Base-by-base conservation (phyloP, 768 basidiomycete species). In the Kwoniella dejecticola region DNA sequence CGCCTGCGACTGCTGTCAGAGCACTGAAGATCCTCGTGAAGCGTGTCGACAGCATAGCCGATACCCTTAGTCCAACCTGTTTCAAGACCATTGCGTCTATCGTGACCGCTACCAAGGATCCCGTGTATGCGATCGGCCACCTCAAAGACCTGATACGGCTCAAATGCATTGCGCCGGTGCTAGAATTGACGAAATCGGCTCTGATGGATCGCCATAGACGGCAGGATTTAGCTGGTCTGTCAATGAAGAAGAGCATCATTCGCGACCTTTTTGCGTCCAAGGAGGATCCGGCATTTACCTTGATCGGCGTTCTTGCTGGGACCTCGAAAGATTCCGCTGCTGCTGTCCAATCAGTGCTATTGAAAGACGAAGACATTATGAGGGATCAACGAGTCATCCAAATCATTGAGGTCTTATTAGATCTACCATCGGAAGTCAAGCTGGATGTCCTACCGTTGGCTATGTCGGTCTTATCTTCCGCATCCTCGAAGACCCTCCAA, bases 61-160 rank as follows among this genome's bases (percentile, higher is more conserved):
- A 52, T 7, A 10, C 6, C 4, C 19, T 41, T 11, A 40, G 33
- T 2, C 11, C 26, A 23, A 45, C 45, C 2, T 3, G 31, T 27
- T 4, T 26, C 8, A 58, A 49, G 21, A 62, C 58, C 6, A 57
- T 66, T 15, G 52, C 45, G 26, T 15, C 36, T 6, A 44, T 65
- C 2, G 38, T 72, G 12, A 19, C 60, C 12, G 56, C 60, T 12
- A 57, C 63, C 2, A 24, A 31, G 10, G 66, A 68, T 47, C 49
- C 61, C 15, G 2, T 42, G 8, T 52, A 63, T 33, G 68, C 68
- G 15, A 30, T 72, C 27, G 21, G 48, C n/a, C 63, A 69, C 31
- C 49, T 72, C 29, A 44, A 48, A 12, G 44, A 55, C 7, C 52
- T 69, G 5, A 19, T 66, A 12, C 36, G 58, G 21, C 44, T 60